Conservation (phyloP, 1,284 basidiomycete species). For the Leccinum variabile region DNA sequence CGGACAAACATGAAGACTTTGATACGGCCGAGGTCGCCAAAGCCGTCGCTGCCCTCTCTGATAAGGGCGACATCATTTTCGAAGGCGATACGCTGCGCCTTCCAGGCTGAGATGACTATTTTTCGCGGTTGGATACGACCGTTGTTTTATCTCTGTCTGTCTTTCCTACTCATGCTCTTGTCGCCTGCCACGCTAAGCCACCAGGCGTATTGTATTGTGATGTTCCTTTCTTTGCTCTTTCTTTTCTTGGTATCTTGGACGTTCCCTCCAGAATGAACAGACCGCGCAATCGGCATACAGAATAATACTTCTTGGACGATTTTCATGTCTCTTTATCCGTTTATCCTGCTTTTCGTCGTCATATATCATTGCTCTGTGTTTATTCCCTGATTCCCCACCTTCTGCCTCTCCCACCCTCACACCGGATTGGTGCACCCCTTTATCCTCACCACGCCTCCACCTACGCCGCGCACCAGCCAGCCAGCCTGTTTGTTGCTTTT, state of each 20-base stretch:
- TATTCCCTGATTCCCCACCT: neutral
- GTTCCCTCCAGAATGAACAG: neutral
- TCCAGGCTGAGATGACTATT: conserved; percentile 18
- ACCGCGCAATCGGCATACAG: neutral
- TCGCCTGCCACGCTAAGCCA: neutral
- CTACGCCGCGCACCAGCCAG: neutral
- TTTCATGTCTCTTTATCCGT: conserved; percentile 11
- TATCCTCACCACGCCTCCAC: neutral
- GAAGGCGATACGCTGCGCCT: conserved; percentile 60
- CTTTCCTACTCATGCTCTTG: neutral
- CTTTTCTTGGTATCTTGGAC: conserved; percentile 34
- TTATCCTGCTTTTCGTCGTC: conserved; percentile 3
- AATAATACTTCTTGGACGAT: conserved; percentile 30
- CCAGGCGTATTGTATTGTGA: conserved; percentile 20
- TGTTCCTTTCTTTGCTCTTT: neutral
- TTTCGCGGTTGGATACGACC: neutral
- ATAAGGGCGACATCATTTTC: conserved; percentile 51
- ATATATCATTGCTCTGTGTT: conserved; percentile 20
- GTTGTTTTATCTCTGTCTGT: neutral
- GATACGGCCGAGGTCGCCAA: conserved; percentile 69
- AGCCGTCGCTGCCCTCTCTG: conserved; percentile 52
- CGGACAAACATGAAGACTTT: conserved; percentile 76
- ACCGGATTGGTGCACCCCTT: neutral
- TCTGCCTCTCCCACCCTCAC: neutral
- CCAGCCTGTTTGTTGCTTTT: neutral